Evolutionary conservation across 2,329 filamentous ascomycete species (phyloP).

Genomic region (Trichophyton schoenleinii): DNA sequence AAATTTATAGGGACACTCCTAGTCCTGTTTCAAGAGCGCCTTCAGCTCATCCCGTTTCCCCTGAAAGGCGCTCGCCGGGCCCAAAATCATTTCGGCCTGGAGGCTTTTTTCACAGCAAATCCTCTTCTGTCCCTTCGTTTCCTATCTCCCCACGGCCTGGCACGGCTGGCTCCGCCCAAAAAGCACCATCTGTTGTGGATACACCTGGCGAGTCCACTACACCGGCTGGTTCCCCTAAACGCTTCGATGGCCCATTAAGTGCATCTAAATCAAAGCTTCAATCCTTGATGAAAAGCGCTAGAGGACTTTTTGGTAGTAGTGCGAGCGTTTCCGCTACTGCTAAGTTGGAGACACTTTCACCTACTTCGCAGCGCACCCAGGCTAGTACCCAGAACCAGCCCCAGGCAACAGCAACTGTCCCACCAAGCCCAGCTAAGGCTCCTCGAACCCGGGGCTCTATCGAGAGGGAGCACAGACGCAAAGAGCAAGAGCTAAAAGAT

Average conservation of each 20-base stretch:
- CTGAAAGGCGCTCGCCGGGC: slow-evolving; percentile 12
- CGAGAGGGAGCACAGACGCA: slow-evolving; percentile 38
- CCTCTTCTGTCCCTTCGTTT: slow-evolving; percentile 46
- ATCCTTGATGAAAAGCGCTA: slow-evolving; percentile 78
- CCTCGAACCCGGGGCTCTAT: slow-evolving; percentile 47
- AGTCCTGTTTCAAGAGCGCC: slow-evolving; percentile 5
- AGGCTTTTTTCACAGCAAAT: slow-evolving; percentile 46
- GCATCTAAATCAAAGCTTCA: slow-evolving; percentile 88
- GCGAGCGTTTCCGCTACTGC: slow-evolving; percentile 46
- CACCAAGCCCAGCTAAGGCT: slow-evolving; percentile 21
- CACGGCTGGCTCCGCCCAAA: slow-evolving; percentile 39
- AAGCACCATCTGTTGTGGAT: slow-evolving; percentile 50
- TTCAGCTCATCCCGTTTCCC: slow-evolving; percentile 9
- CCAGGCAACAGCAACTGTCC: slow-evolving; percentile 6
- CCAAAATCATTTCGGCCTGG: slow-evolving; percentile 13
- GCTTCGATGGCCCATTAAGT: slow-evolving; percentile 67
- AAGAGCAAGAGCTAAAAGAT: slow-evolving; percentile 17
- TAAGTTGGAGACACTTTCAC: slow-evolving; percentile 43
- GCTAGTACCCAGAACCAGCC: slow-evolving; percentile 12
- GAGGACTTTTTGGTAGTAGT: slow-evolving; percentile 70
- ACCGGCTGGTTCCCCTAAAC: slow-evolving; percentile 44
- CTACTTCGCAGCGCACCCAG: slow-evolving; percentile 24
- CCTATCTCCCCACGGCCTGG: slow-evolving; percentile 39
- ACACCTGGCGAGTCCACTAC: slow-evolving; percentile 44
- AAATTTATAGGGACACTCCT: neutral